Conservation (phyloP, 1,284 basidiomycete genomes). For the Leccinum solheimii region DNA sequence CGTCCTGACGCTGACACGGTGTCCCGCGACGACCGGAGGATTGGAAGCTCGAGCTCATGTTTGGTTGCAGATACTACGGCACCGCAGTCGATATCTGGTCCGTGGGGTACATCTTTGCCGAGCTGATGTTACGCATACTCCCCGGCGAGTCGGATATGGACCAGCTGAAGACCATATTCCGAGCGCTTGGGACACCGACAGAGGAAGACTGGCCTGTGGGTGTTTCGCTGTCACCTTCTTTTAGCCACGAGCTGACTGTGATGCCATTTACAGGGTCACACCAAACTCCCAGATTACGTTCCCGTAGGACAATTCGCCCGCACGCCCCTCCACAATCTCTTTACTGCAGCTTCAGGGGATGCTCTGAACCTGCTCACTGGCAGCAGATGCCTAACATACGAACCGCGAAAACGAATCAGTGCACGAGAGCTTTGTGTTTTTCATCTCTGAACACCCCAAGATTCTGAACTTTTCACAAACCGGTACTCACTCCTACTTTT, state of each 20-base stretch:
- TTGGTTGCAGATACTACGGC: conserved; percentile 86
- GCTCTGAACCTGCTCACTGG: conserved; percentile 74
- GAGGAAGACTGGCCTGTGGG: conserved; percentile 95
- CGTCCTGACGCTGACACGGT: not conserved
- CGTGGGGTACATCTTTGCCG: conserved; percentile 94
- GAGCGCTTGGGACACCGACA: conserved; percentile 92
- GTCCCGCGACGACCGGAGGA: conserved; percentile 62
- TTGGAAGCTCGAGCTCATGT: conserved; percentile 93
- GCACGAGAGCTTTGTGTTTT: conserved; percentile 65
- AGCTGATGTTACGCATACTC: conserved; percentile 93
- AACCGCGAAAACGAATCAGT: conserved; percentile 81
- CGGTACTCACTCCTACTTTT: conserved; percentile 69
- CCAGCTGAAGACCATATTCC: conserved; percentile 92
- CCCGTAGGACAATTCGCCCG: conserved; percentile 82
- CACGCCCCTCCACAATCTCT: conserved; percentile 80
- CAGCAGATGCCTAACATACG: conserved; percentile 77
- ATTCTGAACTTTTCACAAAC: conserved; percentile 4
- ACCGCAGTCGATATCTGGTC: conserved; percentile 93
- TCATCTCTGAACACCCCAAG: not conserved
- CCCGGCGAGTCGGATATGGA: conserved; percentile 96
- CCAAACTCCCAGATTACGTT: conserved; percentile 84
- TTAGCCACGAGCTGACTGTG: not conserved
- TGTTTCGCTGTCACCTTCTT: not conserved
- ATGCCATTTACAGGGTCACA: conserved; percentile 65
- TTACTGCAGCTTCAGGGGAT: conserved; percentile 88